Percentiles rank a stretch among this genome's conserved stretches.
phyloP scores from a whole-genome alignment of 257 asterid genomes.

The Ajuga chamaepitys region DNA sequence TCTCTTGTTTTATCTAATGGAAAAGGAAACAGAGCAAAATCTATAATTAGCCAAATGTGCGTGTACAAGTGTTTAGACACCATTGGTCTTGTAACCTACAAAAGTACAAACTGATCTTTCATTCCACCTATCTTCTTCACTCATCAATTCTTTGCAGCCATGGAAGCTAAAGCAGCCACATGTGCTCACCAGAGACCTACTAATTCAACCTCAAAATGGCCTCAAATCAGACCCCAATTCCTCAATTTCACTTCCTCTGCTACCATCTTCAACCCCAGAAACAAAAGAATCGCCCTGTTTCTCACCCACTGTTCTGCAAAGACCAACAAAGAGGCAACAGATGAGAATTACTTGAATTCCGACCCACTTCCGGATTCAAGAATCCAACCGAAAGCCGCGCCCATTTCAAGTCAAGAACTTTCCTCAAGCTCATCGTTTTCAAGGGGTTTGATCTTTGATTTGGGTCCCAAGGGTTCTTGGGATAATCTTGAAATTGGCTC shows the following conservation, averaged over 20 bases:
- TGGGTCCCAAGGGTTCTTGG: slow-evolving; percentile 61
- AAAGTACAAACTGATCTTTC: not conserved
- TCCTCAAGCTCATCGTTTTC: slow-evolving; percentile 39
- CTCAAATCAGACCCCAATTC: slow-evolving; percentile 20
- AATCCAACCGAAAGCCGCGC: slow-evolving; percentile 22
- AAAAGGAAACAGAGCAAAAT: too few species aligned
- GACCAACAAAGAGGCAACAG: slow-evolving; percentile 34
- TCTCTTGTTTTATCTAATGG: too few species aligned
- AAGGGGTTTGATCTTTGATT: slow-evolving; percentile 63
- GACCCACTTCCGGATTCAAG: slow-evolving; percentile 24
- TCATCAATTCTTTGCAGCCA: slow-evolving; percentile 18
- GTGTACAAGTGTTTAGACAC: not conserved
- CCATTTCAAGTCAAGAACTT: slow-evolving; percentile 20
- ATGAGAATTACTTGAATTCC: slow-evolving; percentile 15
- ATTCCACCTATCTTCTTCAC: slow-evolving; percentile 13
- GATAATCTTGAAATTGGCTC: slow-evolving; percentile 76
- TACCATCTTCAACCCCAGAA: slow-evolving; percentile 17
- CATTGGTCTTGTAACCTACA: not conserved
- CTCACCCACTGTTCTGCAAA: slow-evolving; percentile 49
- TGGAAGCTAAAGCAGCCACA: slow-evolving; percentile 28
- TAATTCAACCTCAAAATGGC: slow-evolving; percentile 25
- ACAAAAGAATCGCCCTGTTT: slow-evolving; percentile 21
- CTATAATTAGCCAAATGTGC: not conserved
- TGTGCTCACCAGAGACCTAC: slow-evolving; percentile 13
- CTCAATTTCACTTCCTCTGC: slow-evolving; percentile 18